phyloP scores from a whole-genome alignment of 1,284 basidiomycete species.

The Ganoderma meredithae region DNA sequence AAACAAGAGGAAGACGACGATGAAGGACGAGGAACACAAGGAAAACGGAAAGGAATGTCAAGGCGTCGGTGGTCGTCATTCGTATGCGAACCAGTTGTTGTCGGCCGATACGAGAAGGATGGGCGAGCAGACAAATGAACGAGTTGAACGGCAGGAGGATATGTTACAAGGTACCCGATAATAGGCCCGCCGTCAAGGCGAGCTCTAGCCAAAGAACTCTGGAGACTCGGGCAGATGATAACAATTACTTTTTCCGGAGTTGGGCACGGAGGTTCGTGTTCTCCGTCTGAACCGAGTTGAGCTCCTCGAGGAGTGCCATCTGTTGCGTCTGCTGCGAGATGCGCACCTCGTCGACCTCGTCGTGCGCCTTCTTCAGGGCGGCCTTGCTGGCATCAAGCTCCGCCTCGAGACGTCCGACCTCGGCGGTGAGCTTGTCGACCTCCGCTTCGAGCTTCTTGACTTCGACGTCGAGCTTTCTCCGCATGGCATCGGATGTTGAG shows the following conservation, averaged over 20 bases:
- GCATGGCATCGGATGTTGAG: slow-evolving; percentile 59
- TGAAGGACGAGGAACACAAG: slow-evolving; percentile 1
- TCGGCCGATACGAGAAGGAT: background rate
- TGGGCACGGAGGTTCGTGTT: slow-evolving; percentile 75
- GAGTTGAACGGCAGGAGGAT: background rate
- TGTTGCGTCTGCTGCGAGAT: slow-evolving; percentile 73
- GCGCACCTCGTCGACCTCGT: slow-evolving; percentile 57
- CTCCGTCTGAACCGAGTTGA: slow-evolving; percentile 81
- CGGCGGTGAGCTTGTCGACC: slow-evolving; percentile 45
- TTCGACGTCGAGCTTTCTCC: slow-evolving; percentile 57
- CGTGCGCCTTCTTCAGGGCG: slow-evolving; percentile 47
- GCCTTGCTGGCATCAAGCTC: slow-evolving; percentile 56
- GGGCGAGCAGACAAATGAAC: background rate
- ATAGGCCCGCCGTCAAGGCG: slow-evolving; percentile 22
- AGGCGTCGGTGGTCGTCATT: background rate
- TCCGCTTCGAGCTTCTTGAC: slow-evolving; percentile 54
- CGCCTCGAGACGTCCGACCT: slow-evolving; percentile 53
- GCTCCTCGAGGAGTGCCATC: slow-evolving; percentile 77
- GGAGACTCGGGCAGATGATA: background rate
- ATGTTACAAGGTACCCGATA: background rate
- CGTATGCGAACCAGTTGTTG: background rate
- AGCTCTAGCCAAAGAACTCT: background rate
- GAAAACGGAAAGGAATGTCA: background rate
- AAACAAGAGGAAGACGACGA: slow-evolving; percentile 21
- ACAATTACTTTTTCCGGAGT: slow-evolving; percentile 49